These are phyloP conservation scores for Afroboletus lepidellus DNA, from an alignment of 1,284 basidiomycete species.

Conservation along the genomic window DNA sequence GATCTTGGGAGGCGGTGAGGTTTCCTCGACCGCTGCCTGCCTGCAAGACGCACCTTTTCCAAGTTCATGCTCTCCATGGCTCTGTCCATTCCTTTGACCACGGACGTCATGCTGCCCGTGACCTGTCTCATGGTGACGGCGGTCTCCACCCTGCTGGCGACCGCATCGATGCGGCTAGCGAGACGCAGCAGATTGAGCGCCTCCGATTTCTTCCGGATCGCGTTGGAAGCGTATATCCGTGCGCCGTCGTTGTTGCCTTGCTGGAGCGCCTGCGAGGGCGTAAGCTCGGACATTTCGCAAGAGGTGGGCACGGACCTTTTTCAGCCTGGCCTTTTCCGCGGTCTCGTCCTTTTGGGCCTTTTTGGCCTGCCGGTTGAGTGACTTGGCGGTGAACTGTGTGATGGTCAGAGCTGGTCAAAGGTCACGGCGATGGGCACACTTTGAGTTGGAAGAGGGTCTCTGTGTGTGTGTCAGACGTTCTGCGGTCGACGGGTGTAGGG, in stretches of 20 bases:
- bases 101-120: constrained; percentile 93
- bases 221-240: constrained; percentile 98
- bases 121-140: constrained; percentile 97
- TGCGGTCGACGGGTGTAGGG: neutral
- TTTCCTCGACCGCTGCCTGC: neutral
- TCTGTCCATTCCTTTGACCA: constrained; percentile 97
- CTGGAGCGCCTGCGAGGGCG: constrained; percentile 76
- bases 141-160: constrained; percentile 96
- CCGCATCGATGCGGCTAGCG: constrained; percentile 92
- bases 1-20: constrained; percentile 60
- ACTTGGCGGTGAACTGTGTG: constrained; percentile 90
- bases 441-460: constrained; percentile 96
- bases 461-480: constrained; percentile 35
- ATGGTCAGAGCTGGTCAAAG: constrained; percentile 12
- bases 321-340: constrained; percentile 81
- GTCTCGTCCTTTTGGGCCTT: constrained; percentile 94
- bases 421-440: constrained; percentile 37
- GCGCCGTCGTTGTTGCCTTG: constrained; percentile 98
- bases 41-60: constrained; percentile 62
- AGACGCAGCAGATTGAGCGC: constrained; percentile 86
- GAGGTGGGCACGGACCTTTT: constrained; percentile 64
- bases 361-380: constrained; percentile 87
- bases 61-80: constrained; percentile 99
- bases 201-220: constrained; percentile 98
- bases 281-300: too few relatives aligned